phyloP scores from a whole-genome alignment of 176 grass and related monocot genomes.

The Aegilops tauschii region DNA sequence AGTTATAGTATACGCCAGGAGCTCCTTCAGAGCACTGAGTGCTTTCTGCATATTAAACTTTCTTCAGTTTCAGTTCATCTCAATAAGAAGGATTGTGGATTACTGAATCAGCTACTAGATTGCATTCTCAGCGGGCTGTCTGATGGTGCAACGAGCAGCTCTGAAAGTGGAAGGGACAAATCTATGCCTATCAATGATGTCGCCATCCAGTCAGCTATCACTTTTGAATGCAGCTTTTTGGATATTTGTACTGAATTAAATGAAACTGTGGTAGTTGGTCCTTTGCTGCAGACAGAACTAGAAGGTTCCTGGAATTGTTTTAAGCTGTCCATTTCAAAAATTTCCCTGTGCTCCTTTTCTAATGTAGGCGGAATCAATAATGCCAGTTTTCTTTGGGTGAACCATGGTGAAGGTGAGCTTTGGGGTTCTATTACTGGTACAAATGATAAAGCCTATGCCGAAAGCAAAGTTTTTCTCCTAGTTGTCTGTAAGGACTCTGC shows the following conservation, averaged over 20 bases:
- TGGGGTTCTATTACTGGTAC: conserved; percentile 55
- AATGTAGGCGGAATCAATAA: conserved; percentile 68
- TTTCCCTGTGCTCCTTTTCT: conserved; percentile 65
- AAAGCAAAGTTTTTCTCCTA: conserved; percentile 63
- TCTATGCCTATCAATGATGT: conserved; percentile 9
- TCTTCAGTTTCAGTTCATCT: conserved; percentile 54
- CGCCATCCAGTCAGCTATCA: conserved; percentile 57
- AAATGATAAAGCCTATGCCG: conserved; percentile 37
- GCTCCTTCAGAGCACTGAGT: conserved; percentile 71
- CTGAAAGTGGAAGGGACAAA: conserved; percentile 31
- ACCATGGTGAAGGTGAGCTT: conserved; percentile 81
- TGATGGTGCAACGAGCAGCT: conserved; percentile 24
- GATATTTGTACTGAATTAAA: conserved; percentile 66
- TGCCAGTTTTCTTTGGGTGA: conserved; percentile 66
- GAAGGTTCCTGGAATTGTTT: conserved; percentile 71
- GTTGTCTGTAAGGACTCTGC: conserved; percentile 67
- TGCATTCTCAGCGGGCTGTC: conserved; percentile 52
- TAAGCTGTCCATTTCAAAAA: conserved; percentile 67
- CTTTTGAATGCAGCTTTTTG: conserved; percentile 65
- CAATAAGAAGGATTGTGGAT: conserved; percentile 59
- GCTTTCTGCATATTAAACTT: conserved; percentile 76
- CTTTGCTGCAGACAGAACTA: conserved; percentile 79
- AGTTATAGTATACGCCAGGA: conserved; percentile 54
- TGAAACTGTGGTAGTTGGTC: conserved; percentile 62
- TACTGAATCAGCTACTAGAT: conserved; percentile 63